Evolutionary conservation across 768 basidiomycete species (phyloP).

Genomic region (Ramaria rubella): DNA sequence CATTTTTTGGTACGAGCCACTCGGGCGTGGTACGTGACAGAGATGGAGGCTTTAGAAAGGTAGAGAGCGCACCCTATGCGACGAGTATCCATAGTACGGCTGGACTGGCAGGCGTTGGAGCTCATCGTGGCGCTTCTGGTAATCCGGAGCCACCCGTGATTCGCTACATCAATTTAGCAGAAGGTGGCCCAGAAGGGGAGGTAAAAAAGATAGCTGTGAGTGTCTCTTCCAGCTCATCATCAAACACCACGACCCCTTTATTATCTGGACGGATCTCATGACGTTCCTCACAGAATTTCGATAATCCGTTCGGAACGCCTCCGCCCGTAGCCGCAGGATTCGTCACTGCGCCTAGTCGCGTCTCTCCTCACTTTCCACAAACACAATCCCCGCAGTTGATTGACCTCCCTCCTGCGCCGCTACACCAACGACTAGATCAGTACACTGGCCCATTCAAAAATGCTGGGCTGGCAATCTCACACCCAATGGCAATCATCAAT

Average conservation of each 20-base stretch:
- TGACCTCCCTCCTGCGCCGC: neutral
- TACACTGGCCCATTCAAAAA: neutral
- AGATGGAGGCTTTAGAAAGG: neutral
- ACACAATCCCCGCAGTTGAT: neutral
- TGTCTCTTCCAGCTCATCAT: neutral
- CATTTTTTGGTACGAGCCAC: neutral
- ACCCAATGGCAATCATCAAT: neutral
- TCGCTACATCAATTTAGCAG: neutral
- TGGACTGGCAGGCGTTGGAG: constrained; percentile 1
- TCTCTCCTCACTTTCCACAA: neutral
- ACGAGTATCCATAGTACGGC: neutral
- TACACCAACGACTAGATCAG: neutral
- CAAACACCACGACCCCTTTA: neutral
- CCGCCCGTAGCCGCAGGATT: neutral
- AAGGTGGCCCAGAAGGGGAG: neutral
- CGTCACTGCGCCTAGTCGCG: neutral
- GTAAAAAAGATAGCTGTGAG: neutral
- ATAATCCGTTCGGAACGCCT: constrained; percentile 2
- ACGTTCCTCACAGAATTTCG: neutral
- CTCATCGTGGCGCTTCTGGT: neutral
- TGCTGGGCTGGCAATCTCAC: neutral
- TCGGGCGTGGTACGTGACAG: neutral
- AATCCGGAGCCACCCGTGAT: neutral
- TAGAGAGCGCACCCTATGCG: neutral
- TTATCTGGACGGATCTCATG: neutral